phyloP scores from a whole-genome alignment of 768 basidiomycete species.

The Aureoboletus auriporus region DNA sequence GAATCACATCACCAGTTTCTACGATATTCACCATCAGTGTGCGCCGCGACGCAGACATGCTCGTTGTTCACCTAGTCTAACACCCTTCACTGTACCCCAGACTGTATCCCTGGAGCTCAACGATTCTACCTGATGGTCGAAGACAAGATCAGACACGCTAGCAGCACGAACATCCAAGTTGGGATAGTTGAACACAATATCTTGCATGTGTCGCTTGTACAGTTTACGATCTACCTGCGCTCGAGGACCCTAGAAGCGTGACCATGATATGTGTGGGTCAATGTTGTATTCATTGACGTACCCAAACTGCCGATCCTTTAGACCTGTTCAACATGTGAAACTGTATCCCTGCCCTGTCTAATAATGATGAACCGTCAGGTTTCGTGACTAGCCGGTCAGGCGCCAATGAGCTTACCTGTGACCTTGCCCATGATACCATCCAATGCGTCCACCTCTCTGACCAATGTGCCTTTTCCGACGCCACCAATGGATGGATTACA shows the following conservation, averaged over 20 bases:
- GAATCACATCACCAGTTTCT: constrained; percentile 74
- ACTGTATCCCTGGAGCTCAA: constrained; percentile 22
- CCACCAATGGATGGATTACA: constrained; percentile 94
- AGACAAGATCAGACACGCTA: constrained; percentile 75
- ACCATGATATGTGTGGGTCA: not conserved
- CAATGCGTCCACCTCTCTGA: constrained; percentile 88
- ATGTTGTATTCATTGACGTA: constrained; percentile 31
- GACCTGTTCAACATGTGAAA: constrained; percentile 84
- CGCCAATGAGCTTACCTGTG: constrained; percentile 50
- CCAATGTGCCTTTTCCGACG: constrained; percentile 87
- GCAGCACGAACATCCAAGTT: constrained; percentile 67
- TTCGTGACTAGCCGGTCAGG: not conserved
- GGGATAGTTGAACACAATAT: constrained; percentile 57
- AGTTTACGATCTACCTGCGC: constrained; percentile 85
- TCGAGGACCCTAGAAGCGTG: constrained; percentile 64
- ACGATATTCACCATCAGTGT: constrained; percentile 5
- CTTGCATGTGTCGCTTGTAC: constrained; percentile 83
- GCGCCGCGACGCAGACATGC: not conserved
- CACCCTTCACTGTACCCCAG: constrained; percentile 60
- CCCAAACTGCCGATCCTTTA: constrained; percentile 89
- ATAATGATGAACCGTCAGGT: not conserved
- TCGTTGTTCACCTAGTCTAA: constrained; percentile 52
- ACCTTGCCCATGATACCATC: constrained; percentile 83
- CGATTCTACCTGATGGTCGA: constrained; percentile 42
- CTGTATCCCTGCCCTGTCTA: constrained; percentile 86